These are phyloP conservation scores for Haplosporangium sp. DNA, from an alignment of 371 early-diverging fungal genomes.

Conservation along the genomic window DNA sequence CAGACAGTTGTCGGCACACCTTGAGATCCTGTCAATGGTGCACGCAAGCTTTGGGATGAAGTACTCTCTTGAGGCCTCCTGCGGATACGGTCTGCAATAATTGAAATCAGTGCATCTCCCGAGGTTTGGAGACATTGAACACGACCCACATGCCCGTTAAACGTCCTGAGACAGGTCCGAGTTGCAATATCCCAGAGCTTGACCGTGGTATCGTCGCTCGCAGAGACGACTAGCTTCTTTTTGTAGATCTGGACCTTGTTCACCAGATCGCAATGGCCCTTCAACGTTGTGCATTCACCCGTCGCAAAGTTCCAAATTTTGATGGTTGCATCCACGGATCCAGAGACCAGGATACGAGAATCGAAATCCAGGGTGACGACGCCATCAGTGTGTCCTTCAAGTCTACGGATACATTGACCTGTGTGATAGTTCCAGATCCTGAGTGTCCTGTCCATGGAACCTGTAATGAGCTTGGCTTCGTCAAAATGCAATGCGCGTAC, in stretches of 20 bases:
- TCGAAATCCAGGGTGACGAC: constrained; percentile 90
- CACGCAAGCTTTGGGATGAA: neutral
- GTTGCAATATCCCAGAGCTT: constrained; percentile 86
- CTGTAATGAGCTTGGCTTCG: constrained; percentile 84
- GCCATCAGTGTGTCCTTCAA: constrained; percentile 87
- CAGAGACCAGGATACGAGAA: constrained; percentile 81
- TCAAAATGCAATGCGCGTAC: constrained; percentile 92
- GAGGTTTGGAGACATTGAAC: constrained; percentile 72
- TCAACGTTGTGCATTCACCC: constrained; percentile 80
- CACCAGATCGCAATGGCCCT: constrained; percentile 89
- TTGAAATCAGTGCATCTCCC: constrained; percentile 30
- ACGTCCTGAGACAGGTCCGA: constrained; percentile 73
- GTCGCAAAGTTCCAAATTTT: constrained; percentile 91
- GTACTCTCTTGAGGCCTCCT: constrained; percentile 13
- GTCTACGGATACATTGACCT: constrained; percentile 86
- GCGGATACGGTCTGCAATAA: constrained; percentile 28
- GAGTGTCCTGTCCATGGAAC: constrained; percentile 94
- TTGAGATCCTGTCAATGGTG: neutral
- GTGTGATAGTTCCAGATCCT: constrained; percentile 96
- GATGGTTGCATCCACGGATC: constrained; percentile 88
- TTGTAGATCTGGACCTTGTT: constrained; percentile 86
- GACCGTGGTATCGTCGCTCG: constrained; percentile 84
- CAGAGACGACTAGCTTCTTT: constrained; percentile 78
- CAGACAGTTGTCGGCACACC: constrained; percentile 7
- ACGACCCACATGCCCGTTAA: constrained; percentile 84